Base-by-base conservation (phyloP, 2,329 filamentous ascomycete species). In the Curvularia sp. region DNA sequence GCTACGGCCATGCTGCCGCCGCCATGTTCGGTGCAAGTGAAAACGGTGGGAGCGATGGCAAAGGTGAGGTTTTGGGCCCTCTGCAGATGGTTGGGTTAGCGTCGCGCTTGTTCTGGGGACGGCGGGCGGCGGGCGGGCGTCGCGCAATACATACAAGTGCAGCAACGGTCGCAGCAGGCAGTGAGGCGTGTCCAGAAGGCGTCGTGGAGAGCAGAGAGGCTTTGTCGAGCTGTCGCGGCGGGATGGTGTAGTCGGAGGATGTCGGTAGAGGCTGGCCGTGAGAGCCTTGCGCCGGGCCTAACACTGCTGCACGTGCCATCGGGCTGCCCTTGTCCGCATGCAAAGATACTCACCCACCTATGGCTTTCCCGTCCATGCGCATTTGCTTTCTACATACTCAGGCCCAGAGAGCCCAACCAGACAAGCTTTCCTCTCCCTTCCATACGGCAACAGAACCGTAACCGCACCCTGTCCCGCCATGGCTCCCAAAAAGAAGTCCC, bases 1-100 rank as follows among this genome's bases (percentile, higher is more conserved):
- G 55, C 70, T 70, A 70, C 67, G 61, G 69, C 64, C 72, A 74
- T 75, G 64, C 63, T 70, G 71, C 61, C 63, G 69, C 51, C 61
- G 68, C 67, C 71, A 73, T 75, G 30, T 65, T 71, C 61, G 57
- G 59, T n/a, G 55, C 53, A 42, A 47, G 55, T 41, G 52, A 46
- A 51, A 55, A 15, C 5, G 53, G 30, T n/a, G 30, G 33, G 18
- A 44, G 26, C 22, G 43, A 50, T 35, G 41, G 10, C 24, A 47
- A 18, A 49, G 53, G 53, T 30, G 46, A 55, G 47, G 62, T 49
- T 42, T 44, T 38, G 49, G 46, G 46, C 42, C 53, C 58, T 63
- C 66, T 69, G 63, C 65, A 63, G 39, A 49, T 46, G 48, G 62
- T 8, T 24, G 41, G 22, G 22, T 69, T 68, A 67, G 66, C 62